Percentiles rank a stretch among this genome's conserved stretches.
Evolutionary conservation across 805 yeast genomes (phyloP).

Genomic region (Suhomyces xylopsoci): DNA sequence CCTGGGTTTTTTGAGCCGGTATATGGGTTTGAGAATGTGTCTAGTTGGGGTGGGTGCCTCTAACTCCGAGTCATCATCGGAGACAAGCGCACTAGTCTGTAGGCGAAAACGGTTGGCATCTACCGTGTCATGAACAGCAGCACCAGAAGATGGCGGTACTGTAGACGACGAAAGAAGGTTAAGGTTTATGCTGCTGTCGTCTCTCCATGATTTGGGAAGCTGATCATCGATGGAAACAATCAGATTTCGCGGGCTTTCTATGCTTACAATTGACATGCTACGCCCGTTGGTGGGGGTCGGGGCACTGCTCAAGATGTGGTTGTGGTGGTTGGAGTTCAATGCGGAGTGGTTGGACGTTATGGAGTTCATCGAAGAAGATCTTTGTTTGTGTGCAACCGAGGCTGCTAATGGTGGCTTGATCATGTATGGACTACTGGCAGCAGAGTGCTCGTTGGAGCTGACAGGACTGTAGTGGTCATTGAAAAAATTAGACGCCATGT

Average conservation of each 20-base stretch:
- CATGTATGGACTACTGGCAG: slow-evolving; percentile 11
- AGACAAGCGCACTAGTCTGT: slow-evolving; percentile 10
- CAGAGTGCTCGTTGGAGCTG: slow-evolving; percentile 10
- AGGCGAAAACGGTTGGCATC: slow-evolving; percentile 1
- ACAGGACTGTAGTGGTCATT: slow-evolving; percentile 11
- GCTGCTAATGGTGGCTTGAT: slow-evolving; percentile 14
- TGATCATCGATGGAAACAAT: slow-evolving; percentile 39
- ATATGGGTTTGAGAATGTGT: slow-evolving; percentile 16
- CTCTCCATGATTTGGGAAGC: slow-evolving; percentile 26
- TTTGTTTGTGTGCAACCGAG: slow-evolving; percentile 17
- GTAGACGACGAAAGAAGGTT: slow-evolving; percentile 13
- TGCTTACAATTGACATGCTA: slow-evolving; percentile 35
- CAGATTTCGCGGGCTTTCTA: slow-evolving; percentile 41
- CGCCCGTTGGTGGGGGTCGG: slow-evolving; percentile 22
- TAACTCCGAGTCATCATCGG: slow-evolving; percentile 38
- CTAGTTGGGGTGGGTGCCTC: slow-evolving; percentile 16
- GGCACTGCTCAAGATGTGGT: slow-evolving; percentile 2
- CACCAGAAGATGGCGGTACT: background rate
- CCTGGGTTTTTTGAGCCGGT: slow-evolving; percentile 7
- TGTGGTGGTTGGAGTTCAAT: background rate
- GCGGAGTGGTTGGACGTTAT: slow-evolving; percentile 4
- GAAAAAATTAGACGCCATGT: slow-evolving; percentile 8
- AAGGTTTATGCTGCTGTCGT: slow-evolving; percentile 27
- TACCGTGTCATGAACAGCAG: background rate
- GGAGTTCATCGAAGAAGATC: slow-evolving; percentile 32